These are phyloP conservation scores for Cryptococcus sp. DNA, from an alignment of 1,284 basidiomycete genomes.

Conservation along the genomic window DNA sequence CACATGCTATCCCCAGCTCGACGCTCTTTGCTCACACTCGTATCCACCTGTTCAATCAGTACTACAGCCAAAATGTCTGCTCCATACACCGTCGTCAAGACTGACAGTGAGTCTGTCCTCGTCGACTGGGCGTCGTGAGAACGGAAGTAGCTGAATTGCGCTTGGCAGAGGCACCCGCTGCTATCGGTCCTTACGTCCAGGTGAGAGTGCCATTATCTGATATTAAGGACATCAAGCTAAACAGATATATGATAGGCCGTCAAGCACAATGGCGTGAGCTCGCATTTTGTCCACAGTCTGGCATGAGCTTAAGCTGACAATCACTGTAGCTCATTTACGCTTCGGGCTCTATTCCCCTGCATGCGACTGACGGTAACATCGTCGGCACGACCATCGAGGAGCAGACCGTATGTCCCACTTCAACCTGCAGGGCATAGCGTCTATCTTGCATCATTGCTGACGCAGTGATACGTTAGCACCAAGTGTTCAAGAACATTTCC, in stretches of 20 bases:
- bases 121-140: neutral
- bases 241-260: conserved; percentile 63
- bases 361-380: conserved; percentile 72
- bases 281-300: neutral
- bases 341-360: conserved; percentile 86
- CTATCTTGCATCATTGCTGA: no score
- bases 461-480: conserved; percentile 54
- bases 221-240: no score
- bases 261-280: conserved; percentile 68
- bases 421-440: neutral
- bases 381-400: conserved; percentile 76
- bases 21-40: neutral
- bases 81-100: conserved; percentile 51
- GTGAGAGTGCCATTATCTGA: conserved; percentile 16
- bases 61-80: conserved; percentile 23
- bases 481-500: conserved; percentile 83
- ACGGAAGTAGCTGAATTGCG: neutral
- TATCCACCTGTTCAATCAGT: neutral
- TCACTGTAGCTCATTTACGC: conserved; percentile 67
- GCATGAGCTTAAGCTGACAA: neutral
- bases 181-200: conserved; percentile 82
- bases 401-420: conserved; percentile 62
- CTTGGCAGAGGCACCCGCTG: conserved; percentile 70
- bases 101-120: conserved; percentile 42
- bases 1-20: neutral